Base-by-base conservation (phyloP, 176 grass and related monocot genomes). In the Triticum dicoccoides region DNA sequence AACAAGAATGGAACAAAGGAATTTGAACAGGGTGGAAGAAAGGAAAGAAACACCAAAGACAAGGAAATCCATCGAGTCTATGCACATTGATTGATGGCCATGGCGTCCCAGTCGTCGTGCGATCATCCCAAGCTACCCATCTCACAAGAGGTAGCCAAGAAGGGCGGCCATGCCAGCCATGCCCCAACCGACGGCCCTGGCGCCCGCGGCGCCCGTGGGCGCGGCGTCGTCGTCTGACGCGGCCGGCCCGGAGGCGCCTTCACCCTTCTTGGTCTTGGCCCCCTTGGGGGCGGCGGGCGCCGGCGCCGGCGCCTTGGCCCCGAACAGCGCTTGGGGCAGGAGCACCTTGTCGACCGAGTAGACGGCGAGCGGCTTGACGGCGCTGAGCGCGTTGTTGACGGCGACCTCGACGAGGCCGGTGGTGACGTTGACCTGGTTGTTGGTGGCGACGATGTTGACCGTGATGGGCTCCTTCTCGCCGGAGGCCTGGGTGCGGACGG, bases 261-360 rank as follows among this genome's bases (percentile, higher is more conserved):
- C 84, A 3, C 66, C 86, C 84, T 94, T 97, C 86, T 87, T 86
- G 35, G 82, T 30, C 86, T 91, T 89, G 0, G 0, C 29, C 9
- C 64, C 76, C 61, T 85, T 62, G 4, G 86, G 32, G 2, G 90
- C 86, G 11, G 96, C 12, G 14, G 91, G 91, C 81, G 93, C 83
- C 17, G 93, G 39, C 4, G 96, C 86, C 5, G 96, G 96, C 5
- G 93, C 78, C 87, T 92, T 95, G 56, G 79, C 56, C 3, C 91
- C 93, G 82, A 98, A 98, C 9, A 94, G 54, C 54, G 92, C 90
- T 13, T 18, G 0, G 0, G 96, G 96, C 61, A 93, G 77, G 79
- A 98, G 89, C 17, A 98, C 96, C 81, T 90, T 92, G 69, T 95
- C 96, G 66, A 91, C 59, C 27, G 89, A 76, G 96, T 95, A 98